phyloP scores from a whole-genome alignment of 1,284 basidiomycete species.

The Moniliophthora roreri region DNA sequence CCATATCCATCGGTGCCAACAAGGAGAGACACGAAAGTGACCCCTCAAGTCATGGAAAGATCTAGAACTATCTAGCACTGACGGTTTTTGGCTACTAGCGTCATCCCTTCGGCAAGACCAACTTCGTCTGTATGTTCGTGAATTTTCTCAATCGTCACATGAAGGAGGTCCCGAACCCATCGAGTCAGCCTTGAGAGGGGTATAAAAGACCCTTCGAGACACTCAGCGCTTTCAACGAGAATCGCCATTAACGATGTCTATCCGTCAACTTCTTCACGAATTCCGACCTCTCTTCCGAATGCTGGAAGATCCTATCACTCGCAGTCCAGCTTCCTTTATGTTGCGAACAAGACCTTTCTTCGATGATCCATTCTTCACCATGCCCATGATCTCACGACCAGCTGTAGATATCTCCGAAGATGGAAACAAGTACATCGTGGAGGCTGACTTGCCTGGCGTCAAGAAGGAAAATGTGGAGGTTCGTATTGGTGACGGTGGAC shows the following conservation, averaged over 20 bases:
- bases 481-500: constrained; percentile 65
- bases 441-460: constrained; percentile 77
- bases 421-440: constrained; percentile 62
- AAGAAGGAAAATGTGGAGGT: constrained; percentile 77
- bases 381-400: constrained; percentile 39
- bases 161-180: too few relatives aligned
- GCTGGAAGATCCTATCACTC: constrained; percentile 62
- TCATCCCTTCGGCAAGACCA: too few relatives aligned
- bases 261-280: constrained; percentile 70
- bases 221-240: not conserved
- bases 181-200: not conserved
- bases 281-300: constrained; percentile 73
- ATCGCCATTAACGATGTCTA: constrained; percentile 48
- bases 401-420: constrained; percentile 69
- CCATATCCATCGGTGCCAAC: too few relatives aligned
- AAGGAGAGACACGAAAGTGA: too few relatives aligned
- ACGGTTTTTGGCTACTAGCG: too few relatives aligned
- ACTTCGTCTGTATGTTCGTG: too few relatives aligned
- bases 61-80: too few relatives aligned
- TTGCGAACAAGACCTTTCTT: constrained; percentile 35
- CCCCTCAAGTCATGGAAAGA: too few relatives aligned
- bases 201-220: not conserved
- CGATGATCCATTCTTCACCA: constrained; percentile 51
- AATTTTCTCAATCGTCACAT: too few relatives aligned
- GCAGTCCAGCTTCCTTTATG: constrained; percentile 35